These are phyloP conservation scores for Saksenaea oblongispora DNA, from an alignment of 371 early-diverging fungal species.

Conservation along the genomic window DNA sequence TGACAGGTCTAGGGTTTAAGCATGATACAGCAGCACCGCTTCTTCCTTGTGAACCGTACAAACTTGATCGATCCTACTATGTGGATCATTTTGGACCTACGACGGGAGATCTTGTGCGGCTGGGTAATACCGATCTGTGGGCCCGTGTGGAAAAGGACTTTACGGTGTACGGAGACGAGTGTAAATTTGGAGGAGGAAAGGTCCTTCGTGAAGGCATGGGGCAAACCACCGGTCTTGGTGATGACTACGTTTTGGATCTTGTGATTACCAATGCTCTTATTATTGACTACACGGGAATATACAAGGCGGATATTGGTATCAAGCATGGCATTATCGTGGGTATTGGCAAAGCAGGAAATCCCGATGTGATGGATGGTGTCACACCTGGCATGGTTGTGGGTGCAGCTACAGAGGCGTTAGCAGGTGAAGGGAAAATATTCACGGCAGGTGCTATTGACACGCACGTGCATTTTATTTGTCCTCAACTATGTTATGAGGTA, in stretches of 20 bases:
- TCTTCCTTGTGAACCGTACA: constrained; percentile 41
- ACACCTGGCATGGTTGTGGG: constrained; percentile 88
- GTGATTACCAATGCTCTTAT: constrained; percentile 93
- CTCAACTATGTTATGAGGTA: constrained; percentile 80
- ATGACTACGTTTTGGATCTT: constrained; percentile 78
- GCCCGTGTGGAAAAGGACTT: constrained; percentile 87
- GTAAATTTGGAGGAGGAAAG: constrained; percentile 85
- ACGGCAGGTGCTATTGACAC: constrained; percentile 93
- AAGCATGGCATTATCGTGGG: constrained; percentile 81
- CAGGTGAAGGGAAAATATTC: constrained; percentile 88
- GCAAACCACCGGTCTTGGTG: constrained; percentile 61
- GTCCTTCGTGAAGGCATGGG: constrained; percentile 95
- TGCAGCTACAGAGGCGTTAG: constrained; percentile 85
- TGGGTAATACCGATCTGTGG: constrained; percentile 85
- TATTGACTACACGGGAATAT: constrained; percentile 92
- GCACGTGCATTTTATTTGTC: constrained; percentile 93
- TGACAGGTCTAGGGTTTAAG: constrained; percentile 55
- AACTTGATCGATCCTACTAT: constrained; percentile 78
- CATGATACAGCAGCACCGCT: constrained; percentile 59
- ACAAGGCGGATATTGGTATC: constrained; percentile 96
- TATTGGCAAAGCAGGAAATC: constrained; percentile 97
- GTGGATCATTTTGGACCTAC: constrained; percentile 92
- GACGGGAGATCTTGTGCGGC: constrained; percentile 81
- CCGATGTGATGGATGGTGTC: constrained; percentile 92
- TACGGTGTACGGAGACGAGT: constrained; percentile 91